Conservation (phyloP, 495 filamentous ascomycete genomes). For the Aspergillus avenaceus region DNA sequence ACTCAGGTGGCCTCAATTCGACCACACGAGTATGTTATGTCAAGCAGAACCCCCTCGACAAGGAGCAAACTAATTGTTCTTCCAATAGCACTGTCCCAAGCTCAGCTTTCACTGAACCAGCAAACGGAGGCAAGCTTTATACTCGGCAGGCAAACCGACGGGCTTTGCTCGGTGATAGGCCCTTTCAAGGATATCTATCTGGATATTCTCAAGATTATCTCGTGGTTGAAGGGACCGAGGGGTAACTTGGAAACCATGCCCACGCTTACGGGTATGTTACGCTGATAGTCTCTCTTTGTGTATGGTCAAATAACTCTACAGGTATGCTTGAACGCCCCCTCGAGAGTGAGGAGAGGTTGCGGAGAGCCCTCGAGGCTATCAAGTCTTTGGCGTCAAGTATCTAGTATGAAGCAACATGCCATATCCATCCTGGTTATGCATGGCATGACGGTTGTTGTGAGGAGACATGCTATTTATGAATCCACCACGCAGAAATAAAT, state of each 20-base stretch:
- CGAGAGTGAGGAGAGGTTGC: background rate
- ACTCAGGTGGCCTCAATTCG: constrained; percentile 2
- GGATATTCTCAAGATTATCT: background rate
- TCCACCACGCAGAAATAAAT: no score
- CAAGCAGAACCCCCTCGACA: background rate
- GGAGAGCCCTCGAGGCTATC: background rate
- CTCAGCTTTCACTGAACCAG: background rate
- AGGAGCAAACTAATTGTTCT: background rate
- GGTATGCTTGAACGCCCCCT: background rate
- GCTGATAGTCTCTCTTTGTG: background rate
- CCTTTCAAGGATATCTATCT: background rate
- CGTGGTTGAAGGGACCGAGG: background rate
- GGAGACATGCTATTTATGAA: no score
- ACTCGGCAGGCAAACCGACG: constrained; percentile 2
- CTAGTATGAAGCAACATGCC: no score
- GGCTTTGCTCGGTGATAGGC: background rate
- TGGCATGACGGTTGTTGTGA: no score
- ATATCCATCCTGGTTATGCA: no score
- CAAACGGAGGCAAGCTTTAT: constrained; percentile 1
- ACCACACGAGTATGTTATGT: background rate
- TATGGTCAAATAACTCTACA: background rate
- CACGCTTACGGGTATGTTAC: background rate
- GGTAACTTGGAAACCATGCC: background rate
- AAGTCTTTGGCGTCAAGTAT: background rate
- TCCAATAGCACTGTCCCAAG: background rate